These are phyloP conservation scores for Termitomyces sp. DNA, from an alignment of 1,284 basidiomycete genomes.

Conservation along the genomic window DNA sequence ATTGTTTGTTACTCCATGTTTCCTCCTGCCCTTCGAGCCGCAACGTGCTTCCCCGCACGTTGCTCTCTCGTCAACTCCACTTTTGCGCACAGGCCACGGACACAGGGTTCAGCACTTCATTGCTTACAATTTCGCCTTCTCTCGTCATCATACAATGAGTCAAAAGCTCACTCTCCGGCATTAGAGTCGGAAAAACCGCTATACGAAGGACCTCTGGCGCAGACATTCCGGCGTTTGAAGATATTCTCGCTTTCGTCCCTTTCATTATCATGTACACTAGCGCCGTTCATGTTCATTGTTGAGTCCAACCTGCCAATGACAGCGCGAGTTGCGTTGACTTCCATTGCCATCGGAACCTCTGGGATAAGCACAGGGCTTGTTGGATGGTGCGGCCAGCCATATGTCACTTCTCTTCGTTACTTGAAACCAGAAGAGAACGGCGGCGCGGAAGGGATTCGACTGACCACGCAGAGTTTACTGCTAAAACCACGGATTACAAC, in stretches of 20 bases:
- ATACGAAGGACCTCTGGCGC: conserved; percentile 57
- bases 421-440: conserved; percentile 36
- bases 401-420: conserved; percentile 42
- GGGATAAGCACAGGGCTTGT: conserved; percentile 72
- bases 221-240: conserved; percentile 74
- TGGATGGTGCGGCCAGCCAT: conserved; percentile 62
- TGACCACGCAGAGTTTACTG: conserved; percentile 64
- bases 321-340: conserved; percentile 66
- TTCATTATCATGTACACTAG: conserved; percentile 61
- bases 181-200: conserved; percentile 7
- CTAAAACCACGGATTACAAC: conserved; percentile 51
- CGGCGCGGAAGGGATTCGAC: conserved; percentile 54
- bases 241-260: conserved; percentile 81
- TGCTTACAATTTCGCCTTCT: conserved; percentile 6
- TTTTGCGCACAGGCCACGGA: not conserved
- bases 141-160: conserved; percentile 5
- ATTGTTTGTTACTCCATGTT: conserved; percentile 8
- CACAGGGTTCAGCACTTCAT: not conserved
- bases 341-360: conserved; percentile 68
- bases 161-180: conserved; percentile 2
- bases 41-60: conserved; percentile 10
- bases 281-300: conserved; percentile 78
- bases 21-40: conserved; percentile 7
- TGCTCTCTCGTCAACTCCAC: not conserved
- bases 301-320: conserved; percentile 69